Conservation (phyloP, 805 yeast species). For the Starmerella cellae region DNA sequence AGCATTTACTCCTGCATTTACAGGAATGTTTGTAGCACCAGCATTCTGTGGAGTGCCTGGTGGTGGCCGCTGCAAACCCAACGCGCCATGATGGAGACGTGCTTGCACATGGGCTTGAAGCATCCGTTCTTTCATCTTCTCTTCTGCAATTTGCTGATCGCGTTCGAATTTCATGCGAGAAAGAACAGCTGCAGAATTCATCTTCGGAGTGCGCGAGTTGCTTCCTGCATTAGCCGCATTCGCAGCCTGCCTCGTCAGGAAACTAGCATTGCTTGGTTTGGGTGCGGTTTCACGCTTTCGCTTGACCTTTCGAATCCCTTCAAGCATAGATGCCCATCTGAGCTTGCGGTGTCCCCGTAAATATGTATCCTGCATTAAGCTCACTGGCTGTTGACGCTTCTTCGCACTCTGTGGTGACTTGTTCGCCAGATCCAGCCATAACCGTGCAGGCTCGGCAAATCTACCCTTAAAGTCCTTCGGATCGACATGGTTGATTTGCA, state of each 20-base stretch:
- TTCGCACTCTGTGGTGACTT: constrained; percentile 79
- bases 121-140: constrained; percentile 5
- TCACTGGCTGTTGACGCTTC: constrained; percentile 78
- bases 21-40: background rate
- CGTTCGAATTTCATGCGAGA: constrained; percentile 72
- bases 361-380: constrained; percentile 84
- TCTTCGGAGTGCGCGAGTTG: background rate
- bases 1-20: background rate
- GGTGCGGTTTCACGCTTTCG: constrained; percentile 73
- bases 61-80: background rate
- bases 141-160: constrained; percentile 70
- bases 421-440: constrained; percentile 86
- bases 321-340: constrained; percentile 96
- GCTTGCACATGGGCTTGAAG: background rate
- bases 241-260: constrained; percentile 9
- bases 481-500: constrained; percentile 79
- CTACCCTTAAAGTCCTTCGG: constrained; percentile 78
- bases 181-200: constrained; percentile 61
- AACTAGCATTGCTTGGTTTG: constrained; percentile 33
- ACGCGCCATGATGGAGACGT: background rate
- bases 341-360: constrained; percentile 85
- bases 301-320: constrained; percentile 82
- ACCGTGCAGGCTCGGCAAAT: constrained; percentile 68
- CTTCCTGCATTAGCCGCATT: background rate
- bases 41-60: background rate